Percentiles rank a stretch among this genome's conserved stretches.
Conservation (phyloP, 257 asterid genomes). For the Gentiana macrophylla region DNA sequence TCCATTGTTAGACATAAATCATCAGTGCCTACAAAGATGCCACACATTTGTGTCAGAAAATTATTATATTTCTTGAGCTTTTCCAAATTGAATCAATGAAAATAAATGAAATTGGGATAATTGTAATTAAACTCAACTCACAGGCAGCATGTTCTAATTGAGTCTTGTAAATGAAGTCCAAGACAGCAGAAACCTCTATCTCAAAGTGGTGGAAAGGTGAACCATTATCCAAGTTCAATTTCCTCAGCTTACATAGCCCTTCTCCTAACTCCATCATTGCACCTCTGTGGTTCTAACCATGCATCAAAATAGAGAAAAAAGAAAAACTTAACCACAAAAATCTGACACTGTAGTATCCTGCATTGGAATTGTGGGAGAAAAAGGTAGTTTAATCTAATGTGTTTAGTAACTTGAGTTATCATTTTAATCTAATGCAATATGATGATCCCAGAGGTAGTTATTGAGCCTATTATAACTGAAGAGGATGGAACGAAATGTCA, state of each 20-base stretch:
- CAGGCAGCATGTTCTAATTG: conserved; percentile 84
- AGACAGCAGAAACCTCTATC: conserved; percentile 51
- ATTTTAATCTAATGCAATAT: no score
- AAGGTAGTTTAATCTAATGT: no score
- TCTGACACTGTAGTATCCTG: no score
- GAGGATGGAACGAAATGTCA: no score
- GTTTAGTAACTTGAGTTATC: no score
- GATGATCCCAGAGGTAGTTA: no score
- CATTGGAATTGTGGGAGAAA: no score
- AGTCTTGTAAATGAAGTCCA: conserved; percentile 68
- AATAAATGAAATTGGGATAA: neutral
- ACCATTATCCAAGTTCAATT: conserved; percentile 62
- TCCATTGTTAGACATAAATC: conserved; percentile 64
- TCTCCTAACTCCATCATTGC: conserved; percentile 98
- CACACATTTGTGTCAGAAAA: no score
- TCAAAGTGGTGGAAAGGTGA: conserved; percentile 58
- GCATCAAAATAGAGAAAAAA: no score
- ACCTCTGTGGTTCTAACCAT: conserved; percentile 65
- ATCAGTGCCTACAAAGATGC: conserved; percentile 39
- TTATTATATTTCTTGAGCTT: neutral
- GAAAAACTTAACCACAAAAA: no score
- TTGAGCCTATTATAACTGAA: no score
- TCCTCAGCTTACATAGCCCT: conserved; percentile 72
- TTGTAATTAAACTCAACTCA: conserved; percentile 18
- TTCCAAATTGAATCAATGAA: neutral